Conservation (phyloP, 2,329 filamentous ascomycete species). For the Microsporum audouinii region DNA sequence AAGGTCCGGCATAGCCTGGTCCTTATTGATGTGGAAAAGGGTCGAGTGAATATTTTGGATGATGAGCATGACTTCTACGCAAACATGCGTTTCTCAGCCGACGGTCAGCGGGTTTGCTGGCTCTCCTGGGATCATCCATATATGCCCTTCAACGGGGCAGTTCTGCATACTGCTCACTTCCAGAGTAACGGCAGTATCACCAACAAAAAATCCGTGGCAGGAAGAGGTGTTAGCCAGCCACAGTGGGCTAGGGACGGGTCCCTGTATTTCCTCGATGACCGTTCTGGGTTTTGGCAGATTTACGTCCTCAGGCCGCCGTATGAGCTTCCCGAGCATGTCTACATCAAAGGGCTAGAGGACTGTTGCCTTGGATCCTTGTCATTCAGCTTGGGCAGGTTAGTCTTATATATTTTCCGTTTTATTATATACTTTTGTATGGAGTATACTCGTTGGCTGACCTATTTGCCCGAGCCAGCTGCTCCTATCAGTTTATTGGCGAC, state of each 20-base stretch:
- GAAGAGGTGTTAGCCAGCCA: background rate
- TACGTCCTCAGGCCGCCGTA: background rate
- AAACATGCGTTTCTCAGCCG: background rate
- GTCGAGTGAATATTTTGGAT: no score
- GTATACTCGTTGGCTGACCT: no score
- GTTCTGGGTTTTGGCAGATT: background rate
- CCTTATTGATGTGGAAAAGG: no score
- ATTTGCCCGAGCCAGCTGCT: no score
- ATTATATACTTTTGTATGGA: no score
- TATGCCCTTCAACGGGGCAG: background rate
- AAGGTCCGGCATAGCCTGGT: no score
- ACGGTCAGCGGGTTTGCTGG: background rate
- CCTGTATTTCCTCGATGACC: background rate
- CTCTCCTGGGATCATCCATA: background rate
- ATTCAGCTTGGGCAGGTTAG: no score
- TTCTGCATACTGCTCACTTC: background rate
- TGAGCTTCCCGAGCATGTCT: background rate
- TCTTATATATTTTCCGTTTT: no score
- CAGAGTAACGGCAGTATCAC: background rate
- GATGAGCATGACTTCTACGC: background rate
- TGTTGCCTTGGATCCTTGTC: background rate
- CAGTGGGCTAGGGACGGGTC: background rate
- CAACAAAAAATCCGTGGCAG: background rate
- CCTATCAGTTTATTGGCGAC: background rate
- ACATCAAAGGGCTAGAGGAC: background rate